Conservation (phyloP, 192 early-diverging fungal species). For the Pilobolus umbonatus region DNA sequence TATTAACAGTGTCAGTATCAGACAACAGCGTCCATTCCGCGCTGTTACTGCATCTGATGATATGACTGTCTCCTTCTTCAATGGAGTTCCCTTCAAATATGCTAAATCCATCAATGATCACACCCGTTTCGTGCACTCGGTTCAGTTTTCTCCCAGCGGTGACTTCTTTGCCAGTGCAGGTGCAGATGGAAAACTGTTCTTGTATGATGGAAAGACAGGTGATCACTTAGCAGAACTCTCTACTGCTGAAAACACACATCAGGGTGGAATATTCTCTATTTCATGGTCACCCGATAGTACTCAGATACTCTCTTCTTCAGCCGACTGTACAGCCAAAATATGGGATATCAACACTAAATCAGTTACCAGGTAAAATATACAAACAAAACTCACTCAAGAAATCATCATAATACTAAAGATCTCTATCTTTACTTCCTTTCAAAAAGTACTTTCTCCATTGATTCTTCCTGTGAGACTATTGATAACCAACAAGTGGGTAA, state of each 20-base stretch:
- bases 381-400: too few species aligned
- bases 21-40: slow-evolving; percentile 86
- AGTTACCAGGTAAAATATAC: slow-evolving; percentile 65
- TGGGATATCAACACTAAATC: slow-evolving; percentile 79
- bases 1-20: slow-evolving; percentile 84
- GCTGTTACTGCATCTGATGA: slow-evolving; percentile 93
- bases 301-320: slow-evolving; percentile 75
- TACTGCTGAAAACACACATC: slow-evolving; percentile 54
- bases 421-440: background rate
- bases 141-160: slow-evolving; percentile 77
- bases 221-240: slow-evolving; percentile 57
- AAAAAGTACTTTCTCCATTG: slow-evolving; percentile 48
- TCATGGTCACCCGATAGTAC: slow-evolving; percentile 83
- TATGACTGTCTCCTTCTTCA: slow-evolving; percentile 80
- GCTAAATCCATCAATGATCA: slow-evolving; percentile 72
- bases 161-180: slow-evolving; percentile 82
- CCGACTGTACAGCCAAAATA: slow-evolving; percentile 81
- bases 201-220: slow-evolving; percentile 92
- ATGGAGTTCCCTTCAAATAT: slow-evolving; percentile 90
- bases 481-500: slow-evolving; percentile 92
- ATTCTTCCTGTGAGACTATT: slow-evolving; percentile 28
- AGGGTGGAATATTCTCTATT: slow-evolving; percentile 78
- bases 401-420: background rate
- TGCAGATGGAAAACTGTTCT: slow-evolving; percentile 81
- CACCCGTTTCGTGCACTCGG: slow-evolving; percentile 87